phyloP scores from a whole-genome alignment of 2,329 filamentous ascomycete genomes.

The Nemania serpens region DNA sequence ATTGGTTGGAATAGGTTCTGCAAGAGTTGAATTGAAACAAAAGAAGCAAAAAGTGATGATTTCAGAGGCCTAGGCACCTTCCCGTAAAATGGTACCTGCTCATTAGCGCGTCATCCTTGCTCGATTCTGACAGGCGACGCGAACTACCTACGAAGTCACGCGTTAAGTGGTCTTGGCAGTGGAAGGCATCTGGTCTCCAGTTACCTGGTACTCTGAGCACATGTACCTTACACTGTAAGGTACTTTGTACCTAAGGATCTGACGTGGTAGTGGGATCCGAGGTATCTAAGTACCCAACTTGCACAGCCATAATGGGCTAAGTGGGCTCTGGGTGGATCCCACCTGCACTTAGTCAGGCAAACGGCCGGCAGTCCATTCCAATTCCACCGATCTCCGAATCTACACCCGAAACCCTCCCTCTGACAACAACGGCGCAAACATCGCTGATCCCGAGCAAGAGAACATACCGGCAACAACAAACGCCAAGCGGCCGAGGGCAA shows the following conservation, averaged over 20 bases:
- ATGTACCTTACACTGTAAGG: no score
- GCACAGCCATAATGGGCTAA: not conserved
- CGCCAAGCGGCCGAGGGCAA: not conserved
- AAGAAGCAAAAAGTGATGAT: conserved; percentile 35
- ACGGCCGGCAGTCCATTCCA: not conserved
- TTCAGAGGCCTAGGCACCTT: conserved; percentile 26
- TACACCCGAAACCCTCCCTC: not conserved
- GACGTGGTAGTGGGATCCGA: no score
- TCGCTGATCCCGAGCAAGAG: not conserved
- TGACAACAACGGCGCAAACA: conserved; percentile 19
- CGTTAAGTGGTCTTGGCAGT: conserved; percentile 37
- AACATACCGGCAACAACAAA: not conserved
- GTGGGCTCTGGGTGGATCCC: not conserved
- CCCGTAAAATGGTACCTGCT: no score
- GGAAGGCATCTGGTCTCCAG: not conserved
- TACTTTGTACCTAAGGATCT: not conserved
- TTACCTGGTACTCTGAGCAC: no score
- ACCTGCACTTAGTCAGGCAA: conserved; percentile 2
- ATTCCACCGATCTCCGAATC: not conserved
- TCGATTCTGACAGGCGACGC: conserved; percentile 31
- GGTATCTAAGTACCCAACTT: not conserved
- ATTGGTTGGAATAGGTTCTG: not conserved
- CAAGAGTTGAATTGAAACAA: not conserved
- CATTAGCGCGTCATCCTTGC: conserved; percentile 33
- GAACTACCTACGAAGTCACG: conserved; percentile 41